These are phyloP conservation scores for Crinitomyces ghanaensis DNA, from an alignment of 805 yeast species.

Conservation along the genomic window DNA sequence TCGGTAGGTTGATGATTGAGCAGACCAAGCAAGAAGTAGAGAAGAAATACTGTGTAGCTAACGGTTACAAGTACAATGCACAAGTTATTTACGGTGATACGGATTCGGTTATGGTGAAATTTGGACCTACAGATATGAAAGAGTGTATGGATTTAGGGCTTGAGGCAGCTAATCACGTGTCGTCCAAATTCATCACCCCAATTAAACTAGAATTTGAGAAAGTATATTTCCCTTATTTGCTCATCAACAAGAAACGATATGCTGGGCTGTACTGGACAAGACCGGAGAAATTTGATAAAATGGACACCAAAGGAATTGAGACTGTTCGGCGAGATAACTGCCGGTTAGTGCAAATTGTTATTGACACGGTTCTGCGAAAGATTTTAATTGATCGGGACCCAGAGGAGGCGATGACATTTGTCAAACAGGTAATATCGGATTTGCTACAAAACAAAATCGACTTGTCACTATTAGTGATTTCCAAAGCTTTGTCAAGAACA, in stretches of 20 bases:
- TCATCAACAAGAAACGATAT: conserved; percentile 91
- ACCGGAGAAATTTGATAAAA: conserved; percentile 83
- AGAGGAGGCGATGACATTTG: conserved; percentile 70
- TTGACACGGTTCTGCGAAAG: conserved; percentile 76
- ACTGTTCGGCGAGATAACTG: conserved; percentile 98
- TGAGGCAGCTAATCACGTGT: conserved; percentile 86
- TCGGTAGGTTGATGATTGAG: conserved; percentile 96
- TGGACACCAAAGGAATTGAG: conserved; percentile 98
- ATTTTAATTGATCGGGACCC: conserved; percentile 85
- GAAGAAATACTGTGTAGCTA: conserved; percentile 60
- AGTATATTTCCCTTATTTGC: conserved; percentile 85
- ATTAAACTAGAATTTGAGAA: conserved; percentile 94
- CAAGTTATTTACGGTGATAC: conserved; percentile 97
- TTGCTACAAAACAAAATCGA: conserved; percentile 84
- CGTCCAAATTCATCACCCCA: conserved; percentile 66
- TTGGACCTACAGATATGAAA: conserved; percentile 69
- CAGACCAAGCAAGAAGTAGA: conserved; percentile 79
- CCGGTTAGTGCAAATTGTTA: conserved; percentile 84
- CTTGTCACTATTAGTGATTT: conserved; percentile 83
- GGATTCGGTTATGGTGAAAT: conserved; percentile 97
- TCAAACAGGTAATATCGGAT: conserved; percentile 80
- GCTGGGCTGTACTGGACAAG: conserved; percentile 97
- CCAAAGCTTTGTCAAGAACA: conserved; percentile 78
- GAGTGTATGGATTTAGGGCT: conserved; percentile 87
- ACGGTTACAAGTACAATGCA: conserved; percentile 78